Evolutionary conservation across 805 yeast species (phyloP), one percentile per base, ranked within the genome.

Genomic region (Lachancea fermentati): DNA sequence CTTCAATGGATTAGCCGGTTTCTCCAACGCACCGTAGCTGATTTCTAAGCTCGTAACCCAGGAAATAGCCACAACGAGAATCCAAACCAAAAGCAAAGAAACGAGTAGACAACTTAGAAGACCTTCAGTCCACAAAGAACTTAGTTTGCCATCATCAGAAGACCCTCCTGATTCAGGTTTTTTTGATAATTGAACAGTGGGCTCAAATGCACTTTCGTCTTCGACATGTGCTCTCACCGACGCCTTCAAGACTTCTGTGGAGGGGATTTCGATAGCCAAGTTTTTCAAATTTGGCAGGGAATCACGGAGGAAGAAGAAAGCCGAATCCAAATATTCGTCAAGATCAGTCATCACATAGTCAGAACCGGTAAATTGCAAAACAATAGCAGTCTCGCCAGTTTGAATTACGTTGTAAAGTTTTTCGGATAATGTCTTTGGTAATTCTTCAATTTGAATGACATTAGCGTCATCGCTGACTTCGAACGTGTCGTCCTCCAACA

Each of bases 1-100:
- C 51, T 62, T 62, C 39, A 55, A 44, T 47, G 63, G 63, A 35
- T 58, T 58, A 4, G 60, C 48, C 24, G 62, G 48, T 43, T 79
- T 85, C 44, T 86, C 95, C 54, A 88, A 81, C 11, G 95, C 80
- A 49, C 78, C 78, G 68, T 88, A 87, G 54, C 91, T 76, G 51
- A 88, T 83, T 56, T 83, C 80, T 49, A 88, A 63, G 15, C 81
- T 69, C 17, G 76, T 58, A 35, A 86, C 66, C 93, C 95, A 86
- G 37, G 75, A 56, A 45, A 87, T 69, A 12, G 94, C 91, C 37
- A 72, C 66, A 36, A 69, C 55, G 41, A 86, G 66, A 30, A 86
- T 69, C 26, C 63, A 63, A 15, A 85, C 42, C 48, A 88, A 66
- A 46, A 85, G 60, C 9, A 73, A 59, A 2, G 86, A 69, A 13